Evolutionary conservation across 352 stramenopile species (phyloP), one percentile per base, ranked within the genome.

Genomic region (Phytophthora ohioensis): DNA sequence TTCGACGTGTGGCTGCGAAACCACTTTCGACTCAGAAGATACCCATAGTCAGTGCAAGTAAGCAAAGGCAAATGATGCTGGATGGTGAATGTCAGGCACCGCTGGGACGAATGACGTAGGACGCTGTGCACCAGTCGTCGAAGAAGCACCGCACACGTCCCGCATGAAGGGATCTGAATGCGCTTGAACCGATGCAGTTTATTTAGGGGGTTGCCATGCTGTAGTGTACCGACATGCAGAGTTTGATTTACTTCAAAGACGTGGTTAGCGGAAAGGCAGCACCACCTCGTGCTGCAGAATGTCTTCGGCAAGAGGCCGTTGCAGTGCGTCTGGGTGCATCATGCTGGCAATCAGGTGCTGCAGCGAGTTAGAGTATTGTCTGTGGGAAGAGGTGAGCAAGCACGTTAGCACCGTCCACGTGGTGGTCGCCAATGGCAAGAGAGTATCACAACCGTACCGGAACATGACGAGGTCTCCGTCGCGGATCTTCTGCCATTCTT

Each of bases 401-500:
- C 15, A 52, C 6, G 61, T 75, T 54, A 73, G 66, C 38, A 58
- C 39, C 17, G 11, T 34, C 27, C 42, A 11, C 48, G 27, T 59
- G 61, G 52, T 53, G 27, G 30, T 35, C 9, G 9, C 21, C 46
- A 55, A 43, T 48, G 17, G 32, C 11, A 10, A 55, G 31, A 71
- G 17, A 64, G 36, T 27, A 3, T 36, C 58, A 51, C 32, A 62
- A 32, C 21, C 77, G 5, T 71, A 91, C 76, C 88, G 76, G 61
- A 95, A 95, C 67, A 94, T 88, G 21, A 78, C 69, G 17, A 96
- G 73, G 67, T 96, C 85, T 42, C 89, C 89, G 62, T 96, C 87
- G 57, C 89, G 87, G 59, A 96, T 92, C 54, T 90, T 87, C 71
- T 96, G 89, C 87, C 88, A 96, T 57, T 93, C 89, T 73, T 96